Conservation (phyloP, 768 basidiomycete genomes). For the Phaffia australis region DNA sequence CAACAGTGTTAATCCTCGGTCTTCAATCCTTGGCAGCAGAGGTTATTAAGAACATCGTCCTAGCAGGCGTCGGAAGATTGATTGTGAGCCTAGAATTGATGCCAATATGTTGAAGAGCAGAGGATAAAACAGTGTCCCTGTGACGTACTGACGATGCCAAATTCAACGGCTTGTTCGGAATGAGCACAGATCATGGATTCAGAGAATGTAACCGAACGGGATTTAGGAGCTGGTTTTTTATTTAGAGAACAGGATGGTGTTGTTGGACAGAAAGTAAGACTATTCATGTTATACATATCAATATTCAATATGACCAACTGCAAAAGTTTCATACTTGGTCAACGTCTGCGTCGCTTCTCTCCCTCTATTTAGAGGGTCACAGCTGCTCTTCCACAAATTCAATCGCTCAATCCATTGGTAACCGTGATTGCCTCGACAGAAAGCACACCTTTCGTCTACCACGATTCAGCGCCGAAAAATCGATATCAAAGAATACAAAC, state of each 20-base stretch:
- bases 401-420: constrained; percentile 86
- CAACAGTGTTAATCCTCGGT: constrained; percentile 70
- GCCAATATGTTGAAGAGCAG: background rate
- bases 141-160: background rate
- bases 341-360: constrained; percentile 21
- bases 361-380: constrained; percentile 56
- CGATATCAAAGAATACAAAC: constrained; percentile 31
- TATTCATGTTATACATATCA: background rate
- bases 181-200: constrained; percentile 52
- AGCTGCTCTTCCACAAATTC: constrained; percentile 71
- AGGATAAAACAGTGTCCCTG: background rate
- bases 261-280: constrained; percentile 68
- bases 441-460: constrained; percentile 49
- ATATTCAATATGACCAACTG: background rate
- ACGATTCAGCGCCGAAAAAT: constrained; percentile 28
- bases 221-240: constrained; percentile 86
- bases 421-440: constrained; percentile 57
- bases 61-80: constrained; percentile 86
- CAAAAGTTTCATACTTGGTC: background rate
- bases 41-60: constrained; percentile 91
- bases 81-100: constrained; percentile 40
- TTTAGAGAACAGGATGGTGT: constrained; percentile 71
- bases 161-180: background rate
- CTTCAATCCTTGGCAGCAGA: constrained; percentile 81
- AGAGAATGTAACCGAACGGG: constrained; percentile 63